A percentile compares a stretch with the other conserved stretches of the same genome.
These are phyloP conservation scores for Hypomontagnella monticulosa DNA, from an alignment of 495 filamentous ascomycete genomes.

Conservation along the genomic window DNA sequence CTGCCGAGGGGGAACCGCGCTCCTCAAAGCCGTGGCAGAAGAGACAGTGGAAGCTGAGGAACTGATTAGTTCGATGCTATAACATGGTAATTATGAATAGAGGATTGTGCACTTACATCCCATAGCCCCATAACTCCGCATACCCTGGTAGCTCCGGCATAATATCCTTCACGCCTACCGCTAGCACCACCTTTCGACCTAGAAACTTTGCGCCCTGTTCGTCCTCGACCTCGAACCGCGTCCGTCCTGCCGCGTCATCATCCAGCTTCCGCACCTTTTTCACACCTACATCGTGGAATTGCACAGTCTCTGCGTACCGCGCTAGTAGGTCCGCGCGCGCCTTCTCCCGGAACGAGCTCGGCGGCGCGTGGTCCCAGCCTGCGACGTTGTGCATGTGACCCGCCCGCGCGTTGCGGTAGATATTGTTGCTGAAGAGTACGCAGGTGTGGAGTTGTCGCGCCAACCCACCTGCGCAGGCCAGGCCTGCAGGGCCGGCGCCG, in stretches of 20 bases:
- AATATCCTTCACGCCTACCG: slow-evolving; percentile 56
- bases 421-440: slow-evolving; percentile 59
- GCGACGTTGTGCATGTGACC: slow-evolving; percentile 63
- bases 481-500: slow-evolving; percentile 66
- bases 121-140: slow-evolving; percentile 51
- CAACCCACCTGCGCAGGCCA: slow-evolving; percentile 58
- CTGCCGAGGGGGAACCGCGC: slow-evolving; percentile 35
- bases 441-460: slow-evolving; percentile 58
- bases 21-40: slow-evolving; percentile 49
- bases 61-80: not conserved
- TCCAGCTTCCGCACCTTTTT: slow-evolving; percentile 41
- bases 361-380: slow-evolving; percentile 58
- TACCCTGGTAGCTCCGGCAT: slow-evolving; percentile 49
- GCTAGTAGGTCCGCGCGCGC: slow-evolving; percentile 48
- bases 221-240: slow-evolving; percentile 50
- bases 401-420: slow-evolving; percentile 59
- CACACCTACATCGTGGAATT: slow-evolving; percentile 51
- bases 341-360: slow-evolving; percentile 52
- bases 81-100: not conserved
- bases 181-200: slow-evolving; percentile 62
- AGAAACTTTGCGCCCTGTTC: slow-evolving; percentile 41
- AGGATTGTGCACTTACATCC: slow-evolving; percentile 48
- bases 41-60: slow-evolving; percentile 44
- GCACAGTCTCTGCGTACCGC: slow-evolving; percentile 48
- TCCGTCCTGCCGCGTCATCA: slow-evolving; percentile 9